Evolutionary conservation across 192 early-diverging fungal genomes (phyloP), one percentile per base, ranked within the genome.

Genomic region (Entomortierella beljakovae): DNA sequence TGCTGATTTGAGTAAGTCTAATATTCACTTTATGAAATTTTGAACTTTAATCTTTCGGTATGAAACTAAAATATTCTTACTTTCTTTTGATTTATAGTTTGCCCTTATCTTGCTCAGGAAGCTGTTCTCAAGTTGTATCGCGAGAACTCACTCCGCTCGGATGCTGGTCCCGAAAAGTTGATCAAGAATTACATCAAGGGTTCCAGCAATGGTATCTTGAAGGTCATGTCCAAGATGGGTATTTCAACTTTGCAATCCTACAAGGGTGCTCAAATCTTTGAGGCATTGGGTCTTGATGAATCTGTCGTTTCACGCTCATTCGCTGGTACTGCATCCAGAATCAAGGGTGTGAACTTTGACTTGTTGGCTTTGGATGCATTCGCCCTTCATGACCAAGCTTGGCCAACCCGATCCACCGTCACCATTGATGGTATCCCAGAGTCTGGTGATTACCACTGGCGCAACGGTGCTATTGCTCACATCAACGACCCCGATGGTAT

Each of bases 221-320:
- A 99, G 85, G 96, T 99, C 59, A 99, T 98, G 97, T 98, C 97
- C 72, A 99, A 99, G 89, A 99, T 99, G 98, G 98, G 98, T 63
- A 97, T 99, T 61, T 97, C 96, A 13, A 98, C 98, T 22, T 84
- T 99, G 56, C 95, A 97, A 82, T 93, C 91, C 15, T 99, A 99
- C 89, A 98, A 98, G 86, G 98, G 96, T 61, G 98, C 98, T 11
- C 98, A 99, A 88, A 97, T 98, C 72, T 99, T 99, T 79, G 98
- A 99, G 80, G 95, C 95, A 22, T 88, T 99, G 29, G 98, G 98
- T 68, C 72, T 99, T 3, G 94, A 96, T 64, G 85, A 88, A 32
- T 85, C 92, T 35, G 97, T 99, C 42, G 92, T 99, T 60, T 83
- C 88, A 32, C 88, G 89, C 55, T 99, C 97, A 80, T 99, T 99